Percentiles rank a stretch among this genome's conserved stretches.
Conservation (phyloP, 2,329 filamentous ascomycete genomes). For the Pseudovirgaria hyperparasitica region DNA sequence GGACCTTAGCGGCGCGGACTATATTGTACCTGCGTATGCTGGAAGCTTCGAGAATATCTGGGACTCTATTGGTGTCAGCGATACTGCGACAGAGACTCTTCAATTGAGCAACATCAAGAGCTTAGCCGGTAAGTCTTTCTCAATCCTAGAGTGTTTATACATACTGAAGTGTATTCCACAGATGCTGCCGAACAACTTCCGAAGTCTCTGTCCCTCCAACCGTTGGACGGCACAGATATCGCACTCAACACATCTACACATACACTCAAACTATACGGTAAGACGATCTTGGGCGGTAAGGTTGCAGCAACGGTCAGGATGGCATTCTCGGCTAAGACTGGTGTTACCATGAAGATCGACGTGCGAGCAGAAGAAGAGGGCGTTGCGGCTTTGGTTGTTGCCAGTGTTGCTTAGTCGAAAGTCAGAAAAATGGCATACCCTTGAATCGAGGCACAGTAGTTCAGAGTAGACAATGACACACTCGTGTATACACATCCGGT, state of each 20-base stretch:
- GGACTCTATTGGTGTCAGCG: constrained; percentile 82
- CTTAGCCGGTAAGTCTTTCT: constrained; percentile 62
- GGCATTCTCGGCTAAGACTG: constrained; percentile 85
- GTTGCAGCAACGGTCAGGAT: constrained; percentile 82
- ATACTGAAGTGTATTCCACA: too few species aligned
- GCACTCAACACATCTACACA: constrained; percentile 81
- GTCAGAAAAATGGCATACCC: too few species aligned
- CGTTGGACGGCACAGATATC: constrained; percentile 87
- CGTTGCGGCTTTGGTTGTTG: constrained; percentile 72
- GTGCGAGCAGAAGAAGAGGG: constrained; percentile 88
- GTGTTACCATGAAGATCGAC: constrained; percentile 91
- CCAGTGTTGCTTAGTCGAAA: constrained; percentile 70
- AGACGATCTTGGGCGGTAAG: constrained; percentile 80
- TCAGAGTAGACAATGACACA: too few species aligned
- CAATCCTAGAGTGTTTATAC: too few species aligned
- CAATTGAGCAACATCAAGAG: constrained; percentile 81
- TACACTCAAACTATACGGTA: constrained; percentile 89
- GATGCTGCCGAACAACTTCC: constrained; percentile 88
- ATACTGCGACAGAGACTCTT: constrained; percentile 83
- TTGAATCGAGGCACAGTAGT: too few species aligned
- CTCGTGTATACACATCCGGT: too few species aligned
- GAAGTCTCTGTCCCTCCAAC: constrained; percentile 78
- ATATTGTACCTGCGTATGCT: constrained; percentile 84
- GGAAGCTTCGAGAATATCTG: constrained; percentile 93
- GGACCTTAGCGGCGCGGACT: constrained; percentile 82